phyloP scores from a whole-genome alignment of 495 filamentous ascomycete species.

The Aspergillus asperescens region DNA sequence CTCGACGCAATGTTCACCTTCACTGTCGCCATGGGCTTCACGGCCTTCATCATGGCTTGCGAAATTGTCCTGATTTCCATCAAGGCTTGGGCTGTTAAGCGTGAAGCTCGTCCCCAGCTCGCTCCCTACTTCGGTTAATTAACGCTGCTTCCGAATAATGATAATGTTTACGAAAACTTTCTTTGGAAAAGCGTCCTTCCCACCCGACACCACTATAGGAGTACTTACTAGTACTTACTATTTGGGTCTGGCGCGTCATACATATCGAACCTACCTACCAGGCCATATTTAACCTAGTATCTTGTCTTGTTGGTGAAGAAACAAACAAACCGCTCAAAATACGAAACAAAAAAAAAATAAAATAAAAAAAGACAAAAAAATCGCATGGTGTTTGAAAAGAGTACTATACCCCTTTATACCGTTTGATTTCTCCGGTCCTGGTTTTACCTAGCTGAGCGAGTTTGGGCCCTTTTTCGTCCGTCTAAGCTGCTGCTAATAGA shows the following conservation, averaged over 20 bases:
- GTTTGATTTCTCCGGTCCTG: constrained; percentile 1
- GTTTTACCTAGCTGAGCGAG: too few relatives aligned
- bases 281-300: neutral
- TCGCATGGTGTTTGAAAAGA: constrained; percentile 4
- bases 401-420: constrained; percentile 14
- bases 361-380: constrained; percentile 2
- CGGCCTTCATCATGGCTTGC: constrained; percentile 82
- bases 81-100: constrained; percentile 80
- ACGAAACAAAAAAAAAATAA: neutral
- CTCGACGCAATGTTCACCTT: constrained; percentile 87
- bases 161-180: neutral
- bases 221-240: too few relatives aligned
- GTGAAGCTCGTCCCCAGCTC: constrained; percentile 41
- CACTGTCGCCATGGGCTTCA: constrained; percentile 80
- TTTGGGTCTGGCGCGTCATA: neutral
- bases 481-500: neutral
- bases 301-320: too few relatives aligned
- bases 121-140: constrained; percentile 23
- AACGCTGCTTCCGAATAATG: neutral
- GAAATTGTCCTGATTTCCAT: constrained; percentile 71
- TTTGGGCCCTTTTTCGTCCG: neutral
- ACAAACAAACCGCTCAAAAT: too few relatives aligned
- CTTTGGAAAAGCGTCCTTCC: too few relatives aligned
- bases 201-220: neutral
- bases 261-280: neutral